phyloP scores from a whole-genome alignment of 1,284 basidiomycete species.

The Marasmius tenuissimus region DNA sequence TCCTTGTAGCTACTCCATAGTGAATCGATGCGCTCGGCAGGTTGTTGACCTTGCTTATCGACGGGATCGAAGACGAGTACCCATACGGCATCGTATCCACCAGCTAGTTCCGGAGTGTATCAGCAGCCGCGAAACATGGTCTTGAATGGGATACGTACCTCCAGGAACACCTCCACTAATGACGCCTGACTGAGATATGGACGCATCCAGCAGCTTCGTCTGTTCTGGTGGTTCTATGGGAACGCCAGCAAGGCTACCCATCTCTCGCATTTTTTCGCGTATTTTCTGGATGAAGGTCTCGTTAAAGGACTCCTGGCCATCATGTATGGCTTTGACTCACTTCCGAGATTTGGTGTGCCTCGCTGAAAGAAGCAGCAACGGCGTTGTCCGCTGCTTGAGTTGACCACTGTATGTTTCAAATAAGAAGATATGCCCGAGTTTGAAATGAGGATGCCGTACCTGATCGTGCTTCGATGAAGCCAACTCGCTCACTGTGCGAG shows the following conservation, averaged over 20 bases:
- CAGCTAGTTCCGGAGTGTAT: conserved; percentile 54
- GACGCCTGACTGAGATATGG: conserved; percentile 77
- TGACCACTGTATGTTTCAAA: too few relatives aligned
- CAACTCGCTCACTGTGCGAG: conserved; percentile 56
- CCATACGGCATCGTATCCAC: conserved; percentile 97
- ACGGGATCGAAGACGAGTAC: conserved; percentile 77
- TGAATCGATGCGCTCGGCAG: conserved; percentile 59
- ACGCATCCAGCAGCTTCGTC: conserved; percentile 83
- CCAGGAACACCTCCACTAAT: conserved; percentile 96
- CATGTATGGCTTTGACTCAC: neutral
- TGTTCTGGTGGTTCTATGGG: conserved; percentile 94
- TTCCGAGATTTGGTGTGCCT: neutral
- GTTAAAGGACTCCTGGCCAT: neutral
- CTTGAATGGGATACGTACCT: conserved; percentile 48
- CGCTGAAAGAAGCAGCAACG: too few relatives aligned
- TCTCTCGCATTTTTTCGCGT: conserved; percentile 81
- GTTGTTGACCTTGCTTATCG: conserved; percentile 40
- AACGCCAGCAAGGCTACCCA: conserved; percentile 78
- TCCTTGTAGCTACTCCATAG: conserved; percentile 77
- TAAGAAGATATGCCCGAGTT: too few relatives aligned
- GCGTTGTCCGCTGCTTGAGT: too few relatives aligned
- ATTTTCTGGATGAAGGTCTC: conserved; percentile 54
- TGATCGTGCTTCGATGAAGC: conserved; percentile 59
- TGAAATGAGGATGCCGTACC: conserved; percentile 33
- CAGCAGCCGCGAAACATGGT: neutral